A percentile compares a stretch with the other conserved stretches of the same genome.
Evolutionary conservation across 2,329 filamentous ascomycete species (phyloP).

Genomic region (Claviceps lovelessii): DNA sequence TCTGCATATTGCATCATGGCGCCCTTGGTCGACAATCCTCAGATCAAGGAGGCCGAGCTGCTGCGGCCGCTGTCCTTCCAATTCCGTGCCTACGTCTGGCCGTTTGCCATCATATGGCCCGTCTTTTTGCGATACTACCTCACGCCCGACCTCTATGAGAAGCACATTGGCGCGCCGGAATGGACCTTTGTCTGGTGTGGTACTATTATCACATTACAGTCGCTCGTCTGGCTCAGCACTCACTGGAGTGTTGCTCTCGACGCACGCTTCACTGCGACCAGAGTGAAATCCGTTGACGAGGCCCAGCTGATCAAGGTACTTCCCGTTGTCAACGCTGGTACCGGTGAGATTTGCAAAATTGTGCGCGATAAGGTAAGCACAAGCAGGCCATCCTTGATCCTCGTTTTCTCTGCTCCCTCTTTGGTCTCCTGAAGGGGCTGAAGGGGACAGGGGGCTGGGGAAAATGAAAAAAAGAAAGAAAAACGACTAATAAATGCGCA

Average conservation of each 20-base stretch:
- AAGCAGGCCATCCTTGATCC: constrained; percentile 10
- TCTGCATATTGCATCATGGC: constrained; percentile 34
- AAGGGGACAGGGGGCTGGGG: no score
- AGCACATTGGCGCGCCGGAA: constrained; percentile 83
- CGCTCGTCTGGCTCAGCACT: constrained; percentile 84
- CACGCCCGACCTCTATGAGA: constrained; percentile 68
- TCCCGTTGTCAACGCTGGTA: constrained; percentile 75
- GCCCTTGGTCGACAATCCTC: constrained; percentile 77
- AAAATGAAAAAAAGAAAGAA: not conserved
- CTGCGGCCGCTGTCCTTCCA: constrained; percentile 72
- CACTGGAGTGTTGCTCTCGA: constrained; percentile 91
- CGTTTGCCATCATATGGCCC: constrained; percentile 84
- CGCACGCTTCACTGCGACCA: constrained; percentile 65
- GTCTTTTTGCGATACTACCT: constrained; percentile 81
- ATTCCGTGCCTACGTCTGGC: constrained; percentile 83
- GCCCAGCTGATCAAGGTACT: constrained; percentile 86
- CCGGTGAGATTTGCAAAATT: constrained; percentile 74
- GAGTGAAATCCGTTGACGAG: constrained; percentile 53
- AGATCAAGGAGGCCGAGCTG: constrained; percentile 78
- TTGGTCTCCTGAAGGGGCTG: no score
- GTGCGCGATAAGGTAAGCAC: constrained; percentile 53
- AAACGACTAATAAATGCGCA: not conserved
- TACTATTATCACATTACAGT: constrained; percentile 74
- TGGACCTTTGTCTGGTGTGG: constrained; percentile 96
- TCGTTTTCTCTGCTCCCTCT: not conserved